Base-by-base conservation (phyloP, 805 yeast species). In the Suhomyces sp. region DNA sequence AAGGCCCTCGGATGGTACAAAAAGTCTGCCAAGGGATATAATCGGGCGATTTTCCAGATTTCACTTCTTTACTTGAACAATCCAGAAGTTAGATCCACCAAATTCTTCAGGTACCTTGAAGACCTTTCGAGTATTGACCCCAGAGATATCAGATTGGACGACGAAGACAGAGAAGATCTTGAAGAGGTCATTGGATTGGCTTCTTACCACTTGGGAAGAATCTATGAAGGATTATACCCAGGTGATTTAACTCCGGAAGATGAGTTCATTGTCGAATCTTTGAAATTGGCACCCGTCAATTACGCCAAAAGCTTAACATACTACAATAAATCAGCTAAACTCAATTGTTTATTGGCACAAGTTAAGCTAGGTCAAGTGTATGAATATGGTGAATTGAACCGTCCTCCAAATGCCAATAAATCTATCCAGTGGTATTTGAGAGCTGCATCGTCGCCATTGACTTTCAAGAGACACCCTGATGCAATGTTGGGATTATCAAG, bases 201-300 rank as follows among this genome's bases (percentile, higher is more conserved):
- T 1, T 66, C 68, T 47, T 73, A 60, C 60, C 76, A 75, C 57
- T 60, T 75, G 51, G 79, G 77, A 3, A 66, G 66, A 49, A 65
- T 75, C 39, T 72, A 73, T 56, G 79, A 75, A 60, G 79, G 79
- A 1, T 66, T 72, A 10, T 75, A 75, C 55, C 78, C 79, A 5
- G 77, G 77, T 4, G 77, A 73, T 54, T 63, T 75, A 46, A 53
- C 64, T 4, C 53, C 65, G 4, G 73, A 72, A 2, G 74, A 71
- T 54, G 71, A 63, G 27, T 75, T 75, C 52, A 62, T 74, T 41
- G 56, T 56, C 44, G 61, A 64, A 45, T 64, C 73, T 2, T 58
- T 73, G 41, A 69, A 70, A 51, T 52, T 65, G 37, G 73, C 73
- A 0, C 79, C 79, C 0, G 76, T 75, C n/a, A 71, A 68, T 53